Base-by-base conservation (phyloP, 331 rosid species). In the Phaseolus coccineus region DNA sequence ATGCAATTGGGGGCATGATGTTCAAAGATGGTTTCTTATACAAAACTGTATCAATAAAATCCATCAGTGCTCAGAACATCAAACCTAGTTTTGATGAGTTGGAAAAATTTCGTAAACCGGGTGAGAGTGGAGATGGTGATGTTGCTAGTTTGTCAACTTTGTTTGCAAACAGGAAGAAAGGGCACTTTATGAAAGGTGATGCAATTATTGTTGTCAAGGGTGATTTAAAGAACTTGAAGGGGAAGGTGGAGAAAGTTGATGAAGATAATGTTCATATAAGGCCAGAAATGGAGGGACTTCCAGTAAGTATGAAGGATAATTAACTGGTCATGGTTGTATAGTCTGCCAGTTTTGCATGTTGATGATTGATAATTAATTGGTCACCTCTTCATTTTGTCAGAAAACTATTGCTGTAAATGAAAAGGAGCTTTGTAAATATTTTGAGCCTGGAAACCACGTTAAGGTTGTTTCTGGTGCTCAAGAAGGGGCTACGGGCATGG, bases 401-500 rank as follows among this genome's bases (percentile, higher is more conserved):
- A 84, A 87, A 84, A 89, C 99, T 52, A 90, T 93, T 37, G 98
- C 98, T 14, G 89, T 93, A 44, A 87, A 90, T 80, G 98, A 88
- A 79, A 96, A 81, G 87, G 97, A 93, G 62, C 97, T 96, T 61
- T 91, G 97, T 87, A 96, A 96, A 85, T 93, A 96, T 82, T 96
- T 93, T 81, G 95, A 96, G 71, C 96, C 96, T 46, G 99, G 99
- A 80, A 91, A 96, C 84, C 99, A 96, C 77, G 99, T 96, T 78
- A 96, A 96, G 79, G 98, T 96, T 84, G 95, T 93, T 61, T 74
- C 97, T 64, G 99, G 99, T 53, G 77, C 96, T 53, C 98, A 96
- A 79, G 98, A 93, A 85, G 99, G 99, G 65, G 93, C 97, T 59
- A 96, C 98, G 66, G 99, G 99, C 81, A 96, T 96, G 99, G 98